phyloP scores from a whole-genome alignment of 163 green algal genomes.

The Scenedesmus sp. region DNA sequence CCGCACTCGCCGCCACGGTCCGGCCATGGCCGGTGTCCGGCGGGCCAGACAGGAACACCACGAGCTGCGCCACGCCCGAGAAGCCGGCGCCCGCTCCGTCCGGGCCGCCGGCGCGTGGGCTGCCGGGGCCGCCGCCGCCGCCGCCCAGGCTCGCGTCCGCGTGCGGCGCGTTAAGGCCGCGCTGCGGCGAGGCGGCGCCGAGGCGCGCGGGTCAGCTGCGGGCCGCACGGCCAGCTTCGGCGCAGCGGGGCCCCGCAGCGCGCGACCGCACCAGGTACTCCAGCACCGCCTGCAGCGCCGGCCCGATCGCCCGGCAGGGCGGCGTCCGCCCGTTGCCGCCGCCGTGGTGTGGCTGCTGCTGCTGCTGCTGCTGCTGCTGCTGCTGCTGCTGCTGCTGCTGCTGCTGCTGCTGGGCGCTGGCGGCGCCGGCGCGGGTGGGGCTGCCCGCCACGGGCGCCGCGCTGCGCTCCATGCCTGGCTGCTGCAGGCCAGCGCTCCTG shows the following conservation, averaged over 20 bases:
- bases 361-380: slow-evolving; percentile 21
- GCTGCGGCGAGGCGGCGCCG: too few species aligned
- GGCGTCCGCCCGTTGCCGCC: neutral
- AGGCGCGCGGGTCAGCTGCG: too few species aligned
- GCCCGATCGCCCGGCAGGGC: slow-evolving; percentile 43
- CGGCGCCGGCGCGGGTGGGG: neutral
- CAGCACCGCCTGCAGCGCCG: slow-evolving; percentile 54
- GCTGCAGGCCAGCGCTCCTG: slow-evolving; percentile 14
- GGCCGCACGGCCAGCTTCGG: too few species aligned
- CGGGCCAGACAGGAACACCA: slow-evolving; percentile 36
- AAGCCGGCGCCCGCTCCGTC: neutral
- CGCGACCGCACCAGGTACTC: slow-evolving; percentile 53
- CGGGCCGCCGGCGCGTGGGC: neutral
- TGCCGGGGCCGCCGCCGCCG: neutral
- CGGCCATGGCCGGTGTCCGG: slow-evolving; percentile 25
- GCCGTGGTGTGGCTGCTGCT: slow-evolving; percentile 5
- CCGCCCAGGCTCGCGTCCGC: neutral
- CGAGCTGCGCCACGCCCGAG: slow-evolving; percentile 25
- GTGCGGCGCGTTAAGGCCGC: slow-evolving; percentile 1
- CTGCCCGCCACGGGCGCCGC: neutral
- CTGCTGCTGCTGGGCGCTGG: slow-evolving; percentile 7
- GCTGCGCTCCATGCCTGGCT: slow-evolving; percentile 31
- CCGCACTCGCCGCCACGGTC: slow-evolving; percentile 13
- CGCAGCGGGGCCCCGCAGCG: too few species aligned
- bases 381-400: slow-evolving; percentile 14